A percentile compares a stretch with the other conserved stretches of the same genome.
Conservation (phyloP, 1,139 yeast genomes). For the Diutina sp. region DNA sequence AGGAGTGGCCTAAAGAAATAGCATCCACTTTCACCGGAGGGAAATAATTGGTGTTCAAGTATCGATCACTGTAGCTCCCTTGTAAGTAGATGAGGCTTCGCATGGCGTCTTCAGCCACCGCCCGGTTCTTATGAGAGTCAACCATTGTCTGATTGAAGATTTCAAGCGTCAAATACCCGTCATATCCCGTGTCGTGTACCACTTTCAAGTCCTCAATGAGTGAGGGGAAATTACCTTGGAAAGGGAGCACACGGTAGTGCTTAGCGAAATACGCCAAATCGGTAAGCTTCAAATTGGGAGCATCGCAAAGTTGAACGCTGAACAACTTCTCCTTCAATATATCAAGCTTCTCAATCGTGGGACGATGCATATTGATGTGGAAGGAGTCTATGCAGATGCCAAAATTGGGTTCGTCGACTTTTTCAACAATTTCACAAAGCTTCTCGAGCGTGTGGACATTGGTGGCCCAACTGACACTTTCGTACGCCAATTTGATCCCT, state of each 20-base stretch:
- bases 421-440: constrained; percentile 3
- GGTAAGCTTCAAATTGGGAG: constrained; percentile 3
- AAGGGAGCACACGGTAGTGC: constrained; percentile 2
- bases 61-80: background rate
- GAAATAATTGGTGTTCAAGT: background rate
- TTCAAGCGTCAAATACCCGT: constrained; percentile 4
- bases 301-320: constrained; percentile 4
- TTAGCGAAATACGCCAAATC: constrained; percentile 2
- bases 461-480: constrained; percentile 4
- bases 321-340: constrained; percentile 3
- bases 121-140: constrained; percentile 2
- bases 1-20: background rate
- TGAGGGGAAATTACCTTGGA: constrained; percentile 3
- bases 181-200: constrained; percentile 2
- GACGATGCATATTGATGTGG: constrained; percentile 4
- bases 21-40: background rate
- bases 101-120: constrained; percentile 4
- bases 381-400: constrained; percentile 4
- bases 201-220: background rate
- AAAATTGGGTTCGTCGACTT: constrained; percentile 3
- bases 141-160: constrained; percentile 4
- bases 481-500: constrained; percentile 4
- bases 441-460: constrained; percentile 2
- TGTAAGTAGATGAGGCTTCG: constrained; percentile 3
- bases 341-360: background rate